These are phyloP conservation scores for Aspergillus tanneri DNA, from an alignment of 2,329 filamentous ascomycete genomes.

Conservation along the genomic window DNA sequence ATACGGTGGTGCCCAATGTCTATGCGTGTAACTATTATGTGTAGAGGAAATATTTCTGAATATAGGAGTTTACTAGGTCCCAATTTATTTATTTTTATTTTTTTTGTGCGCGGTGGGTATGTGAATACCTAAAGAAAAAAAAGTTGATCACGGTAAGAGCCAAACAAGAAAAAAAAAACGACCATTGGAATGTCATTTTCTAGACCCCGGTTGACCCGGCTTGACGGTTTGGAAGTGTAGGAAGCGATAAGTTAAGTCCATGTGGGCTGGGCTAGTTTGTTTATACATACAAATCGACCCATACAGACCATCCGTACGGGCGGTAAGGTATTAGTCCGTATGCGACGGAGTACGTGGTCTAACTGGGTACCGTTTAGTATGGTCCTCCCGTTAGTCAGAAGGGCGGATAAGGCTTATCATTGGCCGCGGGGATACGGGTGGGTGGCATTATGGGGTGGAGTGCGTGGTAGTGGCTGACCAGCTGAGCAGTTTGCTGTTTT, in stretches of 20 bases:
- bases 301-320: too few species aligned
- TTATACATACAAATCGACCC: conserved; percentile 10
- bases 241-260: conserved; percentile 19
- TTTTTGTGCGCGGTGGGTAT: too few species aligned
- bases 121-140: too few species aligned
- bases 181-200: conserved; percentile 11
- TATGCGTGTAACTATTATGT: conserved; percentile 4
- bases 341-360: conserved; percentile 14
- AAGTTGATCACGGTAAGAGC: background rate
- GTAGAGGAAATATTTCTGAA: background rate
- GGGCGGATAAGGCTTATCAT: background rate
- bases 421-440: conserved; percentile 6
- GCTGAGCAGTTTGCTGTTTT: conserved; percentile 12
- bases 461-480: conserved; percentile 16
- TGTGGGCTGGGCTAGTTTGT: conserved; percentile 27
- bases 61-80: too few species aligned
- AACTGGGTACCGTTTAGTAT: conserved; percentile 15
- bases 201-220: conserved; percentile 28
- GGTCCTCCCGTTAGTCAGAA: conserved; percentile 22
- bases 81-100: background rate
- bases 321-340: conserved; percentile 18
- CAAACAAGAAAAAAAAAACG: conserved; percentile 5
- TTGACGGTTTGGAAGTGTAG: conserved; percentile 27
- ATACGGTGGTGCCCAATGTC: conserved; percentile 8
- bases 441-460: conserved; percentile 16